Percentiles rank a stretch among this genome's conserved stretches.
Evolutionary conservation across 2,329 filamentous ascomycete species (phyloP).

Genomic region (Byssochlamys sp.): DNA sequence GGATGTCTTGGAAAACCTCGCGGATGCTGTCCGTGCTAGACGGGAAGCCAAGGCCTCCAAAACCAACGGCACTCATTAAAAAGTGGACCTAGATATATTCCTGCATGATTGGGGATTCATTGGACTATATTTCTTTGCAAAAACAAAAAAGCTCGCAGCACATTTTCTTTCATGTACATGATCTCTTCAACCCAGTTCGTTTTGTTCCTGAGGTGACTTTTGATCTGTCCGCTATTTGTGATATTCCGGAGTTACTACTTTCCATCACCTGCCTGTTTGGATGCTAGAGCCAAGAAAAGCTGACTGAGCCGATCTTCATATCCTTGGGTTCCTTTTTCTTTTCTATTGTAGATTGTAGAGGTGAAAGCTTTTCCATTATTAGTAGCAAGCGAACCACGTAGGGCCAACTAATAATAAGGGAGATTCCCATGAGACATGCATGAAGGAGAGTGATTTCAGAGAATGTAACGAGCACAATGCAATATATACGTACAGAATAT

Average conservation of each 20-base stretch:
- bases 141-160: background rate
- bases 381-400: background rate
- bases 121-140: constrained; percentile 3
- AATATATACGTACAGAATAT: constrained; percentile 26
- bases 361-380: background rate
- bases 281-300: background rate
- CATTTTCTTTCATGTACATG: constrained; percentile 2
- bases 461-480: background rate
- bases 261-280: background rate
- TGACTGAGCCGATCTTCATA: background rate
- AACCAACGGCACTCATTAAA: constrained; percentile 13
- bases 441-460: background rate
- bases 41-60: constrained; percentile 41
- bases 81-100: background rate
- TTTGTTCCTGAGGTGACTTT: background rate
- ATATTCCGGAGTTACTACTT: background rate
- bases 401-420: background rate
- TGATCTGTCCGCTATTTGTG: background rate
- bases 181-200: background rate
- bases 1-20: constrained; percentile 70
- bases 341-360: background rate
- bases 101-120: background rate
- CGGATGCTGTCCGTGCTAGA: constrained; percentile 68
- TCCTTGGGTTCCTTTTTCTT: background rate
- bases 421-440: background rate